Evolutionary conservation across 257 asterid genomes (phyloP).

Genomic region (Schizonepeta tenuifolia): DNA sequence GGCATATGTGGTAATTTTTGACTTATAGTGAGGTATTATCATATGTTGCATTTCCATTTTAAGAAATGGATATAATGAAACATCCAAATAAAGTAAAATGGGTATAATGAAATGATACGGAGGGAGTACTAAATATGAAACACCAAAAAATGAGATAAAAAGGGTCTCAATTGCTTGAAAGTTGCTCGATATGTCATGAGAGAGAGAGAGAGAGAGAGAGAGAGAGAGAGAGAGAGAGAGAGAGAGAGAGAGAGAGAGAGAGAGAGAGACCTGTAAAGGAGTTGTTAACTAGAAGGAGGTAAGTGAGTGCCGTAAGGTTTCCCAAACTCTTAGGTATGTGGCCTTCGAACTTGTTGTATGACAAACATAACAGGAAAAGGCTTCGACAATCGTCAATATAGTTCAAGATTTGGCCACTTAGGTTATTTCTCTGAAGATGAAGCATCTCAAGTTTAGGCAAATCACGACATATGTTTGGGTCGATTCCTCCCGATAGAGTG

Average conservation of each 20-base stretch:
- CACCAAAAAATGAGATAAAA: too few species aligned
- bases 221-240: too few species aligned
- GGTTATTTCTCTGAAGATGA: slow-evolving; percentile 34
- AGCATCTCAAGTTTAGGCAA: slow-evolving; percentile 44
- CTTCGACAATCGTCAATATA: slow-evolving; percentile 35
- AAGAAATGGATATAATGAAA: too few species aligned
- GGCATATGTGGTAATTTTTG: too few species aligned
- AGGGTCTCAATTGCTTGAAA: too few species aligned
- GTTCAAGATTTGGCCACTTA: slow-evolving; percentile 46
- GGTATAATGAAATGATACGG: background rate
- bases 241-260: background rate
- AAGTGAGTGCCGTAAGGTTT: slow-evolving; percentile 33
- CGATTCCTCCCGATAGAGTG: slow-evolving; percentile 50
- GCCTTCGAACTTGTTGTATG: slow-evolving; percentile 39
- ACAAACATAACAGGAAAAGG: slow-evolving; percentile 32
- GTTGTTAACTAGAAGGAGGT: slow-evolving; percentile 27
- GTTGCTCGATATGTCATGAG: too few species aligned
- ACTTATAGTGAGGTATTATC: too few species aligned
- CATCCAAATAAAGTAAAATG: too few species aligned
- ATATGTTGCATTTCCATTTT: too few species aligned
- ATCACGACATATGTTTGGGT: slow-evolving; percentile 21
- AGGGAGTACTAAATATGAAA: too few species aligned
- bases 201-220: background rate
- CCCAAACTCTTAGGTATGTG: slow-evolving; percentile 35
- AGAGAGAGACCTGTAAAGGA: slow-evolving; percentile 32